phyloP scores from a whole-genome alignment of 2,329 filamentous ascomycete species.

The Scytalidium lignicola region DNA sequence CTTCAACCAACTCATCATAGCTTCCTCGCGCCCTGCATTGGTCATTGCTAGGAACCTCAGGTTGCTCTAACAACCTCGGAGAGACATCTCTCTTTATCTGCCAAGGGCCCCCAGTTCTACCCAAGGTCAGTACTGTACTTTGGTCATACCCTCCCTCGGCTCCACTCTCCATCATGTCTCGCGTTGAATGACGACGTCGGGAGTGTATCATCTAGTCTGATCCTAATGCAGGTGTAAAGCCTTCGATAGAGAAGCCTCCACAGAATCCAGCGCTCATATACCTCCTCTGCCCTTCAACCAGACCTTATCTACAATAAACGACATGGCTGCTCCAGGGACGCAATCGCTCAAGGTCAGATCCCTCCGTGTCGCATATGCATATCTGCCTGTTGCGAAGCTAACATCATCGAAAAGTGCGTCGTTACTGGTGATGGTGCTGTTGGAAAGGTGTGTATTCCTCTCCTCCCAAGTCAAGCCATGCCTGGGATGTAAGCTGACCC shows the following conservation, averaged over 20 bases:
- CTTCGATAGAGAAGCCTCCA: slow-evolving; percentile 3
- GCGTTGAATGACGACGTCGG: slow-evolving; percentile 16
- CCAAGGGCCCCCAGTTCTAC: background rate
- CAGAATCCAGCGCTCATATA: background rate
- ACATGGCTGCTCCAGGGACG: slow-evolving; percentile 74
- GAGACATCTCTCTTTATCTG: background rate
- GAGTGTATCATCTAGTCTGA: slow-evolving; percentile 23
- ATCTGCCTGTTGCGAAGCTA: slow-evolving; percentile 10
- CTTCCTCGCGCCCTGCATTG: background rate
- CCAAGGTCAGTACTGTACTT: background rate
- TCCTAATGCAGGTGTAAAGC: slow-evolving; percentile 19
- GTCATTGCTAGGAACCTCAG: background rate
- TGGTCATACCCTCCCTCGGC: slow-evolving; percentile 10
- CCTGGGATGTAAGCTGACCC: slow-evolving; percentile 19
- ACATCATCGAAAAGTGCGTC: slow-evolving; percentile 65
- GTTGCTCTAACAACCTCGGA: background rate
- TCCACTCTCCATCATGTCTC: background rate
- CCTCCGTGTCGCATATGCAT: slow-evolving; percentile 6
- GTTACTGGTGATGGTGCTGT: slow-evolving; percentile 99
- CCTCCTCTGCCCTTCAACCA: slow-evolving; percentile 7
- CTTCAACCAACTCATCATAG: slow-evolving; percentile 1
- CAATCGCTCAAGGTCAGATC: slow-evolving; percentile 80
- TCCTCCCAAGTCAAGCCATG: background rate
- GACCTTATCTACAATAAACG: slow-evolving; percentile 27
- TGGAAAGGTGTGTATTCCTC: slow-evolving; percentile 70